These are phyloP conservation scores for Tetracentron sinense DNA, from an alignment of 164 flowering plant genomes.

Conservation along the genomic window DNA sequence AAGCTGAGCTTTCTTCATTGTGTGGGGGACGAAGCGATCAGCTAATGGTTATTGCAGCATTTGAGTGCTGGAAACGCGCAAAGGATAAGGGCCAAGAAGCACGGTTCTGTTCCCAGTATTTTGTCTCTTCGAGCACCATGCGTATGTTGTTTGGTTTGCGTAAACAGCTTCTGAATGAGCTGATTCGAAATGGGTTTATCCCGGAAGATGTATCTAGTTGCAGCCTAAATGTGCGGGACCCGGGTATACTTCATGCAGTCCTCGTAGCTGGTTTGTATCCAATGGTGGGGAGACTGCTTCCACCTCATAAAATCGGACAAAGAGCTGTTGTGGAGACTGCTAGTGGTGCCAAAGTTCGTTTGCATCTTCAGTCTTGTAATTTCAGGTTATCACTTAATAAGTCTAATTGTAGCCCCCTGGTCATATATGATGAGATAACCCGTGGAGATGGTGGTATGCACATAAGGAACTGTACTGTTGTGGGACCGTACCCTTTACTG, in stretches of 20 bases:
- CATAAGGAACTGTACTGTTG: slow-evolving; percentile 58
- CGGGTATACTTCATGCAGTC: slow-evolving; percentile 86
- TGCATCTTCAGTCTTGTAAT: slow-evolving; percentile 58
- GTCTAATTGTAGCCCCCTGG: slow-evolving; percentile 28
- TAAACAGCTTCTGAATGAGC: slow-evolving; percentile 64
- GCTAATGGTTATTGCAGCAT: slow-evolving; percentile 76
- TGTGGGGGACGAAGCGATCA: slow-evolving; percentile 86
- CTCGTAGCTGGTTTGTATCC: slow-evolving; percentile 89
- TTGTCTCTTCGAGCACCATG: slow-evolving; percentile 70
- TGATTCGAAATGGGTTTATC: slow-evolving; percentile 58
- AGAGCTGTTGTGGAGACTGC: slow-evolving; percentile 54
- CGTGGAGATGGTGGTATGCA: slow-evolving; percentile 70
- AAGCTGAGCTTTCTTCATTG: slow-evolving; percentile 61
- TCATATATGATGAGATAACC: slow-evolving; percentile 78
- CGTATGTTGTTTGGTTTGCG: slow-evolving; percentile 70
- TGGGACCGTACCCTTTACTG: slow-evolving; percentile 76
- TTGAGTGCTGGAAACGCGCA: slow-evolving; percentile 81
- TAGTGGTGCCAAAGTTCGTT: slow-evolving; percentile 58
- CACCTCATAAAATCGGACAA: slow-evolving; percentile 29
- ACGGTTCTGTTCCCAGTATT: slow-evolving; percentile 66
- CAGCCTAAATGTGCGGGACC: slow-evolving; percentile 67
- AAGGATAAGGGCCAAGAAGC: slow-evolving; percentile 57
- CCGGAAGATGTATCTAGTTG: slow-evolving; percentile 49
- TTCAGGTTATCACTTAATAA: slow-evolving; percentile 29
- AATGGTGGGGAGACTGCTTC: slow-evolving; percentile 70